Evolutionary conservation across 2,329 filamentous ascomycete species (phyloP), one percentile per base, ranked within the genome.

Genomic region (Tricladium varicosporioides): DNA sequence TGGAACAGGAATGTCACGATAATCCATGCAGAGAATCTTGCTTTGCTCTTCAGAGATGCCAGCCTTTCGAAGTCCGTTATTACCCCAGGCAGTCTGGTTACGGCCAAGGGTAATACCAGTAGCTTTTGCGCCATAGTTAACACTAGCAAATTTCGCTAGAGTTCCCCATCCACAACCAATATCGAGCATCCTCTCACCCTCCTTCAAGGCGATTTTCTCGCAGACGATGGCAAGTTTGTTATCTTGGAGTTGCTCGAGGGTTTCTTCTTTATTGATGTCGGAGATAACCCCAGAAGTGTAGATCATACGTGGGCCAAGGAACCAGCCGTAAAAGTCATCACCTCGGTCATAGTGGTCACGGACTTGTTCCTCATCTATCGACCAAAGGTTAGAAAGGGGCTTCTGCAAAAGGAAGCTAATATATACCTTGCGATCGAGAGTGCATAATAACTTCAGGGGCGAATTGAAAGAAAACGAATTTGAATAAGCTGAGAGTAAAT

Each of bases 161-260:
- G 94, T 97, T 70, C 94, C 94, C 94, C 94, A 99, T 67, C 94
- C 94, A 73, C 93, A 97, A 71, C 94, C 94, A 70, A 99, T 95
- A 70, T 97, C 94, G 58, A 97, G 88, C 75, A 97, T 78, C 54
- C 76, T 83, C 73, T 97, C 92, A 67, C 87, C 91, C 65, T 86
- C 76, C 78, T 94, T 81, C 59, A 97, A 80, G 48, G 80, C 87
- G 65, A 97, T 92, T 84, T 97, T 97, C 76, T 97, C 92, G 75
- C 93, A 97, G 51, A 99, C 93, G 66, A 96, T 81, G 64, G 89
- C 88, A 68, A 97, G 80, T 78, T 99, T 97, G 84, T 97, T 97
- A 76, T 97, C 93, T 79, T 97, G 94, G 47, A 97, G 84, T 77
- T 97, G 82, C 77, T 99, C 94, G 22, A 99, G 87, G 33, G 86